Evolutionary conservation across 2,329 filamentous ascomycete genomes (phyloP).

Genomic region (Sporothrix brasiliensis): DNA sequence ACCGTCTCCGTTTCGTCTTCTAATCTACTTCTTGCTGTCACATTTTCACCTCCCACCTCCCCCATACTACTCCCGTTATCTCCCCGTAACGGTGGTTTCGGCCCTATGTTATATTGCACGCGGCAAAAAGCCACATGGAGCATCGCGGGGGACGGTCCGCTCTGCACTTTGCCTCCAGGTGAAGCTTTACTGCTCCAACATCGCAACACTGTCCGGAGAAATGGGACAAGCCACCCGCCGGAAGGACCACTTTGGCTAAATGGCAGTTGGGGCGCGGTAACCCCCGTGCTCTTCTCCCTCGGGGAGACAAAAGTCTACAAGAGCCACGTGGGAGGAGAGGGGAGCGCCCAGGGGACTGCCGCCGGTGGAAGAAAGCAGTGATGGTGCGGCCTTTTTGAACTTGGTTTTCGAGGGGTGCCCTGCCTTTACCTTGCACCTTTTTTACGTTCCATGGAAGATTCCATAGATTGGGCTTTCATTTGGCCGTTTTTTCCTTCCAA

Average conservation of each 20-base stretch:
- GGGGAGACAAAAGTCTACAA: background rate
- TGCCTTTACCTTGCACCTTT: background rate
- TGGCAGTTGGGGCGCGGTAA: background rate
- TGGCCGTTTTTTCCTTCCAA: background rate
- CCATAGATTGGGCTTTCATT: background rate
- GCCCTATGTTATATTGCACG: conserved; percentile 17
- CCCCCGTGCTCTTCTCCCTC: background rate
- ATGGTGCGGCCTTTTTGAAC: background rate
- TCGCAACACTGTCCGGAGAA: background rate
- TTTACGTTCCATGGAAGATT: conserved; percentile 1
- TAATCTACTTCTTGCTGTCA: background rate
- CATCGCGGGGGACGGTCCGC: conserved; percentile 27
- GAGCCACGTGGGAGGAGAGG: conserved; percentile 16
- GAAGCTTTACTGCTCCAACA: background rate
- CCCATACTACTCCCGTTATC: background rate
- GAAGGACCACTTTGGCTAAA: conserved; percentile 18
- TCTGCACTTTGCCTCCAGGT: background rate
- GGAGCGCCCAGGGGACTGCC: background rate
- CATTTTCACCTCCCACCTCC: background rate
- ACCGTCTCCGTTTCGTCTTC: background rate
- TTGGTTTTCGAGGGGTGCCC: background rate
- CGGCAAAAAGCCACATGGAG: background rate
- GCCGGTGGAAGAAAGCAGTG: background rate
- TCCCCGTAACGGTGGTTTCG: conserved; percentile 22
- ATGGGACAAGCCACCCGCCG: background rate